Evolutionary conservation across 2,329 filamentous ascomycete genomes (phyloP), one percentile per base, ranked within the genome.

Genomic region (Aspergillus phoenicis): DNA sequence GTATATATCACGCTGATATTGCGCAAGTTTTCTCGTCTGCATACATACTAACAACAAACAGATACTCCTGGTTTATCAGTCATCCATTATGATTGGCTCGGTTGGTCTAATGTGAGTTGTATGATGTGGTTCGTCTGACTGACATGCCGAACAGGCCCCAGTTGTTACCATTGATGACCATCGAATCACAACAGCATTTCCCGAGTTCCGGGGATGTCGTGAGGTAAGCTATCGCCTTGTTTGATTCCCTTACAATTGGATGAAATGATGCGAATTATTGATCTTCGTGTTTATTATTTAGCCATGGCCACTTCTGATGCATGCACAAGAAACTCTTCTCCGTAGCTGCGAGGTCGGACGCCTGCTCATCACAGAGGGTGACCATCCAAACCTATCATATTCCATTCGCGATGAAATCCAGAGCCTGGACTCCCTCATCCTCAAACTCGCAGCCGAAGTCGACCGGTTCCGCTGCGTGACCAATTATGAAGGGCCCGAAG

Each of bases 111-210:
- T 1, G 17, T 24, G 11, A 15, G 2, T 22, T 49, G 7, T 7
- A 17, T 8, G 48, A 15, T 30, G 3, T 47, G 57, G 4, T 26
- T 26, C 24, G 10, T 8, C 8, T 43, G 48, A 17, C 53, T 33
- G 15, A 1, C 5, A 13, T 22, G 17, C 41, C 5, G n/a, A 2
- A 2, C 11, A 70, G 69, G 48, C 63, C 2, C 69, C 69, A 13
- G 59, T 70, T 17, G 53, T 70, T 24, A 58, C 56, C 13, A 30
- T 58, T 6, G 36, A 66, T 36, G 69, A 71, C 45, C 52, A 52
- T 26, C 60, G 69, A n/a, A 70, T 71, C 17, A 70, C 65, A 4
- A 70, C 67, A 0, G 58, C 65, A 0, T 68, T 62, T 57, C 67
- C 69, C 7, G 58, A 58, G 41, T 67, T 70, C 43, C 41, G 60